A percentile compares a stretch with the other conserved stretches of the same genome.
phyloP scores from a whole-genome alignment of 345 rosid genomes.

The Sonneratia alba region DNA sequence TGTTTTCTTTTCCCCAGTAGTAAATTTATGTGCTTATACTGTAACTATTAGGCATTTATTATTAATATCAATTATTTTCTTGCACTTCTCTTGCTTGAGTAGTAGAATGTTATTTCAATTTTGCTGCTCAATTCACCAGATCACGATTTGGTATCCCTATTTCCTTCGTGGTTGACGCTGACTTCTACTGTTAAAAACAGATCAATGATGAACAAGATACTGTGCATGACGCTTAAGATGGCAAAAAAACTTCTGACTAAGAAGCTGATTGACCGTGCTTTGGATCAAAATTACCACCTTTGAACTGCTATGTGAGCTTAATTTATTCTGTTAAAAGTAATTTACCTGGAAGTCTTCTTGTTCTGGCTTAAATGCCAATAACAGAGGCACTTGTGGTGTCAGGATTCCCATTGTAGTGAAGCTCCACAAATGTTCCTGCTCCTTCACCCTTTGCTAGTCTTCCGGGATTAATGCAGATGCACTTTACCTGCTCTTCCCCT shows the following conservation, averaged over 20 bases:
- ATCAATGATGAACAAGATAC: neutral
- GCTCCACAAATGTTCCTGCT: slow-evolving; percentile 77
- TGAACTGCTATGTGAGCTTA: neutral
- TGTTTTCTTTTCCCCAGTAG: neutral
- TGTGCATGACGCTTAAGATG: neutral
- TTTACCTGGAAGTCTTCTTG: slow-evolving; percentile 4
- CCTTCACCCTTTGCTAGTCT: slow-evolving; percentile 82
- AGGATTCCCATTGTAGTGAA: slow-evolving; percentile 44
- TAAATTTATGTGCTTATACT: neutral
- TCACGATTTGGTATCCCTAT: neutral
- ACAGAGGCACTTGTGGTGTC: slow-evolving; percentile 57
- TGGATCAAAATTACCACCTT: neutral
- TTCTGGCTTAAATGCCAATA: slow-evolving; percentile 35
- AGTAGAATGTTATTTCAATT: neutral
- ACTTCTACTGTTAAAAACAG: neutral
- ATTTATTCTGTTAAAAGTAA: neutral
- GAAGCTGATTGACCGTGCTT: neutral
- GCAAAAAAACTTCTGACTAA: neutral
- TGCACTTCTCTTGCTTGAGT: neutral
- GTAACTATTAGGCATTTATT: neutral
- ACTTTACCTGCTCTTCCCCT: slow-evolving; percentile 47
- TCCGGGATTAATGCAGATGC: slow-evolving; percentile 82
- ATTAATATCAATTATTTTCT: neutral
- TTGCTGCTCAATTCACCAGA: neutral
- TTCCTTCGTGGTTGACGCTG: neutral